These are phyloP conservation scores for Curvularia sp. DNA, from an alignment of 2,329 filamentous ascomycete species.

Conservation along the genomic window DNA sequence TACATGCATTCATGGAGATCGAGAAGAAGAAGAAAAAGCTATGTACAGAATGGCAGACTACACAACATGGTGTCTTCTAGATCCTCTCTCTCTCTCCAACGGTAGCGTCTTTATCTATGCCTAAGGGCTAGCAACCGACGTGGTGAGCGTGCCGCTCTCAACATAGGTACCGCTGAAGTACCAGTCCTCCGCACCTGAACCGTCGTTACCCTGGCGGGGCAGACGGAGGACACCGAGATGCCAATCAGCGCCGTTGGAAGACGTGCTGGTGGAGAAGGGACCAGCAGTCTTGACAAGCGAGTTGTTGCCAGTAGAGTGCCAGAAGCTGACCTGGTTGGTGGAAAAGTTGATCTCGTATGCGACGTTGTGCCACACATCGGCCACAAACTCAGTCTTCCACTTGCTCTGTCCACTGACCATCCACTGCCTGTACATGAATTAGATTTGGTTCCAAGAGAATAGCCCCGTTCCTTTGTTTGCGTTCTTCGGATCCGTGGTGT, in stretches of 20 bases:
- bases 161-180: slow-evolving; percentile 77
- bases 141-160: slow-evolving; percentile 62
- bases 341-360: slow-evolving; percentile 76
- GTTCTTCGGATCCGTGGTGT: no score
- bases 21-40: no score
- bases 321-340: slow-evolving; percentile 69
- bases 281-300: slow-evolving; percentile 65
- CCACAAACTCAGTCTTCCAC: slow-evolving; percentile 68
- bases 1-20: background rate
- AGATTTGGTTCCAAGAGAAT: background rate
- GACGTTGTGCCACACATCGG: slow-evolving; percentile 76
- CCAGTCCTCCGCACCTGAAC: slow-evolving; percentile 67
- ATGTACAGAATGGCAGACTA: background rate
- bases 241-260: slow-evolving; percentile 74
- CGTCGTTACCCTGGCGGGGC: slow-evolving; percentile 63
- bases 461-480: no score
- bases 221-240: slow-evolving; percentile 74
- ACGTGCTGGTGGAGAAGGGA: slow-evolving; percentile 66
- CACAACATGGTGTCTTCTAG: background rate
- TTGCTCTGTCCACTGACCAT: slow-evolving; percentile 66
- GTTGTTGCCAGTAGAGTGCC: slow-evolving; percentile 70
- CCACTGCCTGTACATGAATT: slow-evolving; percentile 59
- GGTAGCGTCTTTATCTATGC: no score
- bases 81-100: no score
- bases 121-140: slow-evolving; percentile 40